A percentile compares a stretch with the other conserved stretches of the same genome.
phyloP scores from a whole-genome alignment of 2,329 filamentous ascomycete species.

The Plectosphaerella cucumerina region DNA sequence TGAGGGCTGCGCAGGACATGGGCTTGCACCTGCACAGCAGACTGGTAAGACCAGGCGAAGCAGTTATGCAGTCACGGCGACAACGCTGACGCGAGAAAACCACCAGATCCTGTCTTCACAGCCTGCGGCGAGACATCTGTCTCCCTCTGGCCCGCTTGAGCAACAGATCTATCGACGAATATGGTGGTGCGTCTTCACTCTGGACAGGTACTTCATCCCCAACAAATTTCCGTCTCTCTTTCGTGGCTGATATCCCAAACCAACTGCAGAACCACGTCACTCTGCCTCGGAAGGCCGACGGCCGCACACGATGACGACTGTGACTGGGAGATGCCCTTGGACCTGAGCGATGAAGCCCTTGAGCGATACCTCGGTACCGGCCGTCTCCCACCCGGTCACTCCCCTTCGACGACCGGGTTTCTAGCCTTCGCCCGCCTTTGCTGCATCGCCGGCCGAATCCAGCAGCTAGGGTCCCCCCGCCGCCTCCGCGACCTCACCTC shows the following conservation, averaged over 20 bases:
- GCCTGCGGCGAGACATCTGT: not conserved
- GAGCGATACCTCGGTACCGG: slow-evolving; percentile 6
- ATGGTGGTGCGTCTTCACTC: slow-evolving; percentile 24
- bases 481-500: slow-evolving; percentile 9
- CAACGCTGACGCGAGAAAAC: too few relatives aligned
- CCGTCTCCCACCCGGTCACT: not conserved
- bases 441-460: slow-evolving; percentile 19
- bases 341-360: slow-evolving; percentile 19
- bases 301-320: slow-evolving; percentile 24
- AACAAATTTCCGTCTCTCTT: not conserved
- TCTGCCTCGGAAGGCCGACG: slow-evolving; percentile 22
- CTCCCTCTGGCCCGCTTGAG: slow-evolving; percentile 2
- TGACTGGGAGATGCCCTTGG: slow-evolving; percentile 20
- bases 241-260: not conserved
- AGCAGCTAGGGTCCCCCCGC: slow-evolving; percentile 16
- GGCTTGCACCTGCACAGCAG: slow-evolving; percentile 18
- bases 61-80: too few relatives aligned
- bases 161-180: slow-evolving; percentile 18
- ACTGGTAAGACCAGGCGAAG: not conserved
- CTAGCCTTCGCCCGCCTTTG: slow-evolving; percentile 20
- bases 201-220: slow-evolving; percentile 16
- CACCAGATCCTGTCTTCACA: too few relatives aligned
- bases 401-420: slow-evolving; percentile 17
- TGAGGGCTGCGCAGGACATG: slow-evolving; percentile 20
- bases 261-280: slow-evolving; percentile 17